Evolutionary conservation across 345 rosid genomes (phyloP).

Genomic region (Physaria fendleri): DNA sequence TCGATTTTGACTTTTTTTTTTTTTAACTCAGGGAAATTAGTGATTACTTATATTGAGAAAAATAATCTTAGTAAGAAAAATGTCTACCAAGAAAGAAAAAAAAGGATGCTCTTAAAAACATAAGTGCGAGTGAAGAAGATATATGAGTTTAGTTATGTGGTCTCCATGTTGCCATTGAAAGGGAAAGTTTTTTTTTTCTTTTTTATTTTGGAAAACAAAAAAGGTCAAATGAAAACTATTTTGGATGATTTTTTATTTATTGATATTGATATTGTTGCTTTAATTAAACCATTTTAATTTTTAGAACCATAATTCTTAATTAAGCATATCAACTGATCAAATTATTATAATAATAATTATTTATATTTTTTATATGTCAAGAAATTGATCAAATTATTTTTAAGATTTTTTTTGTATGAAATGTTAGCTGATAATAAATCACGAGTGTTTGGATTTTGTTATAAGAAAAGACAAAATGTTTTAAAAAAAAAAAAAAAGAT

Average conservation of each 20-base stretch:
- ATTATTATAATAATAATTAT: too few species aligned
- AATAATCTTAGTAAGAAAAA: too few species aligned
- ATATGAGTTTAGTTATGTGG: not conserved
- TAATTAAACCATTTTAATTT: not conserved
- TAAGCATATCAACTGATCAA: not conserved
- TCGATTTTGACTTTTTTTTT: too few species aligned
- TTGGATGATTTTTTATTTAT: not conserved
- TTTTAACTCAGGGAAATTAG: too few species aligned
- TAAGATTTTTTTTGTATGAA: not conserved
- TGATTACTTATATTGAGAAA: too few species aligned
- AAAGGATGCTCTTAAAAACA: too few species aligned
- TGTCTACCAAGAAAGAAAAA: too few species aligned
- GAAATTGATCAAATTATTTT: too few species aligned
- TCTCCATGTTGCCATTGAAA: conserved; percentile 7
- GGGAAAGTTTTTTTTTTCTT: not conserved
- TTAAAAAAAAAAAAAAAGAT: not conserved
- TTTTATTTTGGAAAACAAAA: too few species aligned
- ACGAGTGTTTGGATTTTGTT: not conserved
- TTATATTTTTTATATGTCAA: too few species aligned
- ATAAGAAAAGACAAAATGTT: not conserved
- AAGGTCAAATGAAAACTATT: not conserved
- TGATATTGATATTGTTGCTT: not conserved
- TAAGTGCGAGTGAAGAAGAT: too few species aligned
- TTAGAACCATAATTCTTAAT: not conserved
- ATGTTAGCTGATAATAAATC: not conserved